phyloP scores from a whole-genome alignment of 495 filamentous ascomycete species.

The Penicillium arizonense region DNA sequence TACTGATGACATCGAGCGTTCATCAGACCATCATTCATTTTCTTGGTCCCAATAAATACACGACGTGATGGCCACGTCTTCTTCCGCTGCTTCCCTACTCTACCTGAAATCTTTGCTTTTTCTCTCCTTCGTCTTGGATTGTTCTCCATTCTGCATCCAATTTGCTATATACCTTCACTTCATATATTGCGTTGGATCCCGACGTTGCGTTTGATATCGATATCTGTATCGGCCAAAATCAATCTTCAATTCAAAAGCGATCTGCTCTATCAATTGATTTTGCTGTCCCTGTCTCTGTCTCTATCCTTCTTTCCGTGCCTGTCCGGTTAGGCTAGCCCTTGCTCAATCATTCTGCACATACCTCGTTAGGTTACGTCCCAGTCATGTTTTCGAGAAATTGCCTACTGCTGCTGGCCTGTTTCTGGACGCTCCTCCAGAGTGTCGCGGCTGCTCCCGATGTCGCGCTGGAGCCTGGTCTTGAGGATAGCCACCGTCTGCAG shows the following conservation, averaged over 20 bases:
- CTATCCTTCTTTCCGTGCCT: not conserved
- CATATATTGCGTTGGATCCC: not conserved
- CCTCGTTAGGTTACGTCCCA: not conserved
- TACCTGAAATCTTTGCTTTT: slow-evolving; percentile 1
- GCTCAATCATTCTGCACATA: not conserved
- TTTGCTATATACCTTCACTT: slow-evolving; percentile 3
- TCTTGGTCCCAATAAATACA: slow-evolving; percentile 22
- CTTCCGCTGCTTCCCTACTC: not conserved
- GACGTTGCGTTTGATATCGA: too few species aligned
- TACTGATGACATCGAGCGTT: slow-evolving; percentile 24
- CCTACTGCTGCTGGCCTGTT: slow-evolving; percentile 15
- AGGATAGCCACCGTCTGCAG: not conserved
- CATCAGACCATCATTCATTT: slow-evolving; percentile 16
- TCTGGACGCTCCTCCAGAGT: slow-evolving; percentile 13
- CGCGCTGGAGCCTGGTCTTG: not conserved
- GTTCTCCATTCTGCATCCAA: not conserved
- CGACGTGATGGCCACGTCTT: slow-evolving; percentile 3
- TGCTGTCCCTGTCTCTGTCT: too few species aligned
- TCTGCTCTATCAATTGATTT: too few species aligned
- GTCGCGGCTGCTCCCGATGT: slow-evolving; percentile 9
- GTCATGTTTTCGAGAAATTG: slow-evolving; percentile 18
- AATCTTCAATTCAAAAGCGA: not conserved
- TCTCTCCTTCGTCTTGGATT: not conserved
- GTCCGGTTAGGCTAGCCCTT: not conserved
- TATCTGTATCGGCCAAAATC: not conserved